Conservation (phyloP, 2,329 filamentous ascomycete species). For the Aspergillus sp. region DNA sequence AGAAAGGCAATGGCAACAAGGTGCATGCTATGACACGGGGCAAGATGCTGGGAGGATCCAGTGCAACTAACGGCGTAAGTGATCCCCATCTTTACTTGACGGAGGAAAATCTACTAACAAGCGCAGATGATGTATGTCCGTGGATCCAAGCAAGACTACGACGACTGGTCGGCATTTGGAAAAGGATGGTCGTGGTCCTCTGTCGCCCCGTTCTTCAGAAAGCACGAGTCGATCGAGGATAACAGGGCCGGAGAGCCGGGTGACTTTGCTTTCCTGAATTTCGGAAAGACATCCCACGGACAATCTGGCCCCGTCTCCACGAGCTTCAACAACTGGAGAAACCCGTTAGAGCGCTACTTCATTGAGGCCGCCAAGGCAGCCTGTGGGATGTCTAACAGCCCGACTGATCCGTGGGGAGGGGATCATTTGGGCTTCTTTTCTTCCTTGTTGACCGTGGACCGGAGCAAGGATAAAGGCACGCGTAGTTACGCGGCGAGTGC, state of each 20-base stretch:
- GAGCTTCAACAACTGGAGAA: conserved; percentile 9
- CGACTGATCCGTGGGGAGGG: conserved; percentile 33
- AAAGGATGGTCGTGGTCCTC: conserved; percentile 7
- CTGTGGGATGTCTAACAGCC: not conserved
- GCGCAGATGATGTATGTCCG: conserved; percentile 39
- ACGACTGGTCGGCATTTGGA: conserved; percentile 9
- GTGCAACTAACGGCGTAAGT: conserved; percentile 13
- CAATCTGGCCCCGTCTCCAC: conserved; percentile 2
- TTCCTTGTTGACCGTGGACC: conserved; percentile 33
- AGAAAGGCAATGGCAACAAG: conserved; percentile 8
- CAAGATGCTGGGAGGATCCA: conserved; percentile 18
- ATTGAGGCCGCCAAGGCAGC: conserved; percentile 4
- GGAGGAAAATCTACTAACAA: conserved; percentile 21
- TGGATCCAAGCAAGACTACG: conserved; percentile 29
- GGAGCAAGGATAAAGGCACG: conserved; percentile 19
- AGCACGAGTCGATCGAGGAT: conserved; percentile 4
- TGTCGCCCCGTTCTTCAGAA: conserved; percentile 3
- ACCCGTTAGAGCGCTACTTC: conserved; percentile 8
- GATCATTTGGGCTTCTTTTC: conserved; percentile 36
- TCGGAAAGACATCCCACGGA: not conserved
- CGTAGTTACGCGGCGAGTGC: conserved; percentile 41
- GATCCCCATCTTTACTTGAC: too few relatives aligned
- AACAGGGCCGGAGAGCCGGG: not conserved
- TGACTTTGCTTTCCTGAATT: not conserved
- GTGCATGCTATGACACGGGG: conserved; percentile 13